Evolutionary conservation across 345 rosid species (phyloP).

Genomic region (Bruguiera gymnorhiza): DNA sequence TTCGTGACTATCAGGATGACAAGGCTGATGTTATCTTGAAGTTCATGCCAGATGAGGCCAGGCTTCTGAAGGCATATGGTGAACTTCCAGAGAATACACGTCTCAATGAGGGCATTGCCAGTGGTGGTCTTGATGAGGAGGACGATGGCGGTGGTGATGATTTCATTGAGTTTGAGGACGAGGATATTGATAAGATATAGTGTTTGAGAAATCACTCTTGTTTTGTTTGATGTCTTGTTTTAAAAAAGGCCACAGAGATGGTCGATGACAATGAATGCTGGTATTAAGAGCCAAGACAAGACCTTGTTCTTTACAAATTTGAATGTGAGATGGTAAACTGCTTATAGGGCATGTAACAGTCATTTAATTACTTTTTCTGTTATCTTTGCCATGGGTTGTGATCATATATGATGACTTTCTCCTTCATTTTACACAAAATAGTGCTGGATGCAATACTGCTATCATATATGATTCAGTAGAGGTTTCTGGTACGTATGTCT

Average conservation of each 20-base stretch:
- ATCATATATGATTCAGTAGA: background rate
- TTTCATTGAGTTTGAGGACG: constrained; percentile 76
- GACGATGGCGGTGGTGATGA: constrained; percentile 54
- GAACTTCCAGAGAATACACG: constrained; percentile 69
- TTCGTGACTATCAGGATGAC: constrained; percentile 78
- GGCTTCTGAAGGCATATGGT: constrained; percentile 77
- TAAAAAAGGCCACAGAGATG: background rate
- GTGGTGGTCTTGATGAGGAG: constrained; percentile 52
- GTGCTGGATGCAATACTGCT: background rate
- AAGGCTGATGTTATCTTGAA: constrained; percentile 80
- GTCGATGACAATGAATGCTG: constrained; percentile 2
- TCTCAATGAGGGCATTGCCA: constrained; percentile 66
- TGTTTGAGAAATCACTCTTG: background rate
- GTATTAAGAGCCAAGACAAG: background rate
- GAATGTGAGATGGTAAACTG: constrained; percentile 12
- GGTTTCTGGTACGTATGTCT: background rate
- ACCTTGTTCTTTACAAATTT: constrained; percentile 13
- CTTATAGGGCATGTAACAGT: constrained; percentile 8
- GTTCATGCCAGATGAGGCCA: constrained; percentile 79
- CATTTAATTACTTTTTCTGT: background rate
- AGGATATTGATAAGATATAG: constrained; percentile 70
- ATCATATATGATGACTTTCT: background rate
- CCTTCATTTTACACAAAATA: too few relatives aligned
- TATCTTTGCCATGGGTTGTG: background rate
- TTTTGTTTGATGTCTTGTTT: background rate